Base-by-base conservation (phyloP, 495 filamentous ascomycete genomes). In the Penicillium pancosmium region DNA sequence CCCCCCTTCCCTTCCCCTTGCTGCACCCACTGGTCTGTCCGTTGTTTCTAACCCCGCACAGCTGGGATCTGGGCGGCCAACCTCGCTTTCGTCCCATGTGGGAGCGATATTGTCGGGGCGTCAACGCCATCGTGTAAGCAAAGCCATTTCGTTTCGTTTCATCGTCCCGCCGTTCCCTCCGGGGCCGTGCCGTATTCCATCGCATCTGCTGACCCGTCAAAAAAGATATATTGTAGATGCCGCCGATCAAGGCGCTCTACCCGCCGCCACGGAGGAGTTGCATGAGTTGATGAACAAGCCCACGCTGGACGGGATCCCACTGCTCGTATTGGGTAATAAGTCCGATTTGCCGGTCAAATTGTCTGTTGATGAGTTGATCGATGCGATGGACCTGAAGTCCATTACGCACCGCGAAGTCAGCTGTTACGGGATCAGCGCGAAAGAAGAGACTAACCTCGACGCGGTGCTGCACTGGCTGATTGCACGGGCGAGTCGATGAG, bases 61-160 rank as follows among this genome's bases (percentile, higher is more conserved):
- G 88, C 72, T 98, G 94, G 94, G 94, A 98, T 80, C 82, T 98
- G 62, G 94, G 94, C 59, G 94, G 94, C 25, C 94, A 98, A 80
- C 93, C 93, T 67, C 86, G 94, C 62, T 98, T 98, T 77, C 90
- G 94, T 62, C 89, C 91, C 59, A 98, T 98, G 94, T 98, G 94
- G 94, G 94, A 98, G 81, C 83, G 94, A 65, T 98, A 98, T 75
- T 98, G 94, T 78, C 89, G 92, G 48, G 93, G 92, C 41, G 94
- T 97, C 61, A 97, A 96, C 75, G 94, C 94, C 61, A 98, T 98
- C 64, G 93, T 98, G 88, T 91, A 83, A 76, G 81, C 34, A 18
- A 31, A 7, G 5, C 27, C 8, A 4, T 27, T 27, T 27, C 27
- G 27, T 31, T 31, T 31, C 27, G 27, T 27, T 27, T 27, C 25